These are phyloP conservation scores for Chloromonas sp. DNA, from an alignment of 163 green algal species.

Conservation along the genomic window DNA sequence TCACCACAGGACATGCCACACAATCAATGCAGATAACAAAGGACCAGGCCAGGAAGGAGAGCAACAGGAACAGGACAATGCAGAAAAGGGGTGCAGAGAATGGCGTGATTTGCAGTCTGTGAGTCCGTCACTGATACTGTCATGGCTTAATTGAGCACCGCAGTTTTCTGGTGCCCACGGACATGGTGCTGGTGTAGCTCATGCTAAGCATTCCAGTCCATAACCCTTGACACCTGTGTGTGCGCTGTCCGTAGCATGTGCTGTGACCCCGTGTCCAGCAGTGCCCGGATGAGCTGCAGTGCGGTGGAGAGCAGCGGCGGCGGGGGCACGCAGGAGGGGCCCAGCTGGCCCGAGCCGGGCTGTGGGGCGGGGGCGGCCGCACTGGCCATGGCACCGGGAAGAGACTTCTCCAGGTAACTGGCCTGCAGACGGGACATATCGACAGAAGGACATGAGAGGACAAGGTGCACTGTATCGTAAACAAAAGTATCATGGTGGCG, in stretches of 20 bases:
- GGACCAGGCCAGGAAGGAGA: background rate
- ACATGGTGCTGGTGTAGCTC: too few species aligned
- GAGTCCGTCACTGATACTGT: background rate
- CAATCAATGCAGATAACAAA: too few species aligned
- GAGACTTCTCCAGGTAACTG: background rate
- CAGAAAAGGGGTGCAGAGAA: background rate
- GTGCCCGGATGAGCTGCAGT: background rate
- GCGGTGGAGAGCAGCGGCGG: conserved; percentile 3
- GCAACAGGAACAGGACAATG: background rate
- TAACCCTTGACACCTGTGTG: background rate
- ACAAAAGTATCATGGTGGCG: too few species aligned
- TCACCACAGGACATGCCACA: too few species aligned
- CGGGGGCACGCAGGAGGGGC: background rate
- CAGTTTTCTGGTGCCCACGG: background rate
- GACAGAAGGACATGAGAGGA: too few species aligned
- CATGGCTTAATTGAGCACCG: background rate
- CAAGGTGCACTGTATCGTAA: too few species aligned
- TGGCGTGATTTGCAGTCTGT: background rate
- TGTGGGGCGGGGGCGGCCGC: too few species aligned
- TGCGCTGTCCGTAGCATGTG: conserved; percentile 9
- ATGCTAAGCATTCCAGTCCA: too few species aligned
- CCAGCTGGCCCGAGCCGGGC: background rate
- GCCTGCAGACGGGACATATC: background rate
- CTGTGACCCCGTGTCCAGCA: background rate
- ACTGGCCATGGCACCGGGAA: background rate